phyloP scores from a whole-genome alignment of 345 rosid genomes.

The Hevea brasiliensis region DNA sequence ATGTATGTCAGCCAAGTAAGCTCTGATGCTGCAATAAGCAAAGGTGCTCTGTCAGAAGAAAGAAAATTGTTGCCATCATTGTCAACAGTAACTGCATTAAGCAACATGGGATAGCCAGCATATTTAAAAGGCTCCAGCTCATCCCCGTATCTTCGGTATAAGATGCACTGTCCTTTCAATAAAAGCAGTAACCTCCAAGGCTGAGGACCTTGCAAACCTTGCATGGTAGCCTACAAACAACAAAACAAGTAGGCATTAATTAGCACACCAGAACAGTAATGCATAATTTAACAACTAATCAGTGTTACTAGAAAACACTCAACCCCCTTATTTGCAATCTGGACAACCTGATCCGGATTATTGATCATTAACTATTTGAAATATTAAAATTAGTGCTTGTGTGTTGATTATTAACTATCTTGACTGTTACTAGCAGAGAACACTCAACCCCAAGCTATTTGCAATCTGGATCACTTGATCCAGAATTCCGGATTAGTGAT shows the following conservation, averaged over 20 bases:
- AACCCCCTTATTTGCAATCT: too few relatives aligned
- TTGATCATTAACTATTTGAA: not conserved
- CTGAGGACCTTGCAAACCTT: slow-evolving; percentile 99
- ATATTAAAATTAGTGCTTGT: not conserved
- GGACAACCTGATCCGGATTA: not conserved
- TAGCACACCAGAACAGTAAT: not conserved
- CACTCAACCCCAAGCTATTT: too few relatives aligned
- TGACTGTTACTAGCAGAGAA: too few relatives aligned
- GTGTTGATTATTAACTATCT: too few relatives aligned
- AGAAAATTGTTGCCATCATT: slow-evolving; percentile 89
- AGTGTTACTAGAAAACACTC: not conserved
- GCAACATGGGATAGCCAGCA: slow-evolving; percentile 99
- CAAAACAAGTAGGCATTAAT: slow-evolving; percentile 5
- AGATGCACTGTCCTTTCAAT: slow-evolving; percentile 93
- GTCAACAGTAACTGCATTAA: slow-evolving; percentile 87
- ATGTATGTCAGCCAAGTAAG: slow-evolving; percentile 89
- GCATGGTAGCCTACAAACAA: slow-evolving; percentile 86
- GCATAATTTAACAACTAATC: not conserved
- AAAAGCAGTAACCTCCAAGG: slow-evolving; percentile 96
- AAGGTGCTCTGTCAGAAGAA: slow-evolving; percentile 85
- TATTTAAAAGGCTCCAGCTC: slow-evolving; percentile 93
- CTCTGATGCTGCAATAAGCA: slow-evolving; percentile 98
- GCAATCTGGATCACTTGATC: too few relatives aligned
- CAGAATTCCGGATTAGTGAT: too few relatives aligned
- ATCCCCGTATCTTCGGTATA: slow-evolving; percentile 80